Conservation (phyloP, 1,139 yeast species). For the Lodderomyces parapsilosis region DNA sequence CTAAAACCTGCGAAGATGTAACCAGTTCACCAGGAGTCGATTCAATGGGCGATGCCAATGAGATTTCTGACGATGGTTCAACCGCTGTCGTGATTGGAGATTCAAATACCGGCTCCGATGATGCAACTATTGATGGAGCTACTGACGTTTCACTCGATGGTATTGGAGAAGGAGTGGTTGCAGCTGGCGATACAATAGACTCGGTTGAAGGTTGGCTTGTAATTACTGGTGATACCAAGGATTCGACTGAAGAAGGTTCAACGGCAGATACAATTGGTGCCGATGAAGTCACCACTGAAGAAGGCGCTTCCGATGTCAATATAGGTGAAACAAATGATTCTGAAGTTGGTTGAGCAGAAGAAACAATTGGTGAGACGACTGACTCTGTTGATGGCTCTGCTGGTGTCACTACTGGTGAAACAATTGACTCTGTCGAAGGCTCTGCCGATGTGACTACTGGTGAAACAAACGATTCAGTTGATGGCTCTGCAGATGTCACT, state of each 20-base stretch:
- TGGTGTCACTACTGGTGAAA: constrained; percentile 8
- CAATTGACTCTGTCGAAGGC: constrained; percentile 4
- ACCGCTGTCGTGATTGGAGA: background rate
- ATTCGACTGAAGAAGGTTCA: constrained; percentile 5
- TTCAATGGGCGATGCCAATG: background rate
- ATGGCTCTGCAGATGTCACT: background rate
- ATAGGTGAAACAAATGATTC: background rate
- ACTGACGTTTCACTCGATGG: too few species aligned
- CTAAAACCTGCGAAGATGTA: constrained; percentile 3
- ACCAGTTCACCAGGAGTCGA: constrained; percentile 1
- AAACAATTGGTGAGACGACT: background rate
- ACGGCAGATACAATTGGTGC: constrained; percentile 3
- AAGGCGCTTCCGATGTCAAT: background rate
- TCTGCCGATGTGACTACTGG: constrained; percentile 4
- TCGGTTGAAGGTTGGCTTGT: background rate
- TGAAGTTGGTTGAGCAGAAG: background rate
- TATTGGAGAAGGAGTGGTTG: background rate
- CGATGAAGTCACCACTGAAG: background rate
- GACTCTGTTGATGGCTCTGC: background rate
- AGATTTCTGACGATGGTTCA: background rate
- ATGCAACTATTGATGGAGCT: background rate
- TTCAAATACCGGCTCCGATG: background rate
- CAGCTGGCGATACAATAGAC: background rate
- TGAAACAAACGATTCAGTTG: constrained; percentile 1
- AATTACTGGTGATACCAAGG: constrained; percentile 4